Evolutionary conservation across 139 green algal genomes (phyloP), one percentile per base, ranked within the genome.

Genomic region (Diplosphaera chodatii): DNA sequence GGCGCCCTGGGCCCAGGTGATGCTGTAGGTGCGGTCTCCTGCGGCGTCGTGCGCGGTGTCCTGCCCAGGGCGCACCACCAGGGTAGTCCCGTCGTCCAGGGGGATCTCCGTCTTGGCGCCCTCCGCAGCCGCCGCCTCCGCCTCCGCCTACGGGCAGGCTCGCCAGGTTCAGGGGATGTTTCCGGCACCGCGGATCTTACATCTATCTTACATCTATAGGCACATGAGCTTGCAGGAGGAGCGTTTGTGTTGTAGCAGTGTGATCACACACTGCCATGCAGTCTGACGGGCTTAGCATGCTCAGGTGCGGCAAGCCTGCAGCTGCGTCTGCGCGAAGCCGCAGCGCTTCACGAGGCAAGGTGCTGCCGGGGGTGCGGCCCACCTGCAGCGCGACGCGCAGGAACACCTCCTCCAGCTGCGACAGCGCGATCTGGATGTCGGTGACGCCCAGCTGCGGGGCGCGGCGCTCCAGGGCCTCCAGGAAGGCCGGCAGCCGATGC

Each of bases 381-480:
- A 71, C 66, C 68, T 81, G 69, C 29, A 82, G 80, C 3, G 91
- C 89, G 30, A 96, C 93, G 40, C 73, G 87, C 30, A 96, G 81
- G 80, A 96, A 97, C 1, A 96, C 91, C 65, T 87, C 83, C 66
- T 87, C 82, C 28, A 94, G 82, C 10, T 59, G 77, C 10, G 90
- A 85, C 55, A 92, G 72, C 34, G 74, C 77, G 23, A 92, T 83
- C 76, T 94, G 87, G 40, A 91, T 66, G 76, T 94, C 90, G 21
- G 77, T 83, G 16, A 93, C 73, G 23, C 85, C 83, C 64, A 94
- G 77, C 32, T 74, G 22, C 1, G 33, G 27, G 18, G 22, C 73
- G 32, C 21, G 16, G 22, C 40, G 71, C 77, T 95, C 84, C 63
- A 94, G 75, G 30, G 78, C 16, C 27, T 30, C 15, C 63, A 95